Base-by-base conservation (phyloP, 2,329 filamentous ascomycete genomes). In the Verruconis gallopava region DNA sequence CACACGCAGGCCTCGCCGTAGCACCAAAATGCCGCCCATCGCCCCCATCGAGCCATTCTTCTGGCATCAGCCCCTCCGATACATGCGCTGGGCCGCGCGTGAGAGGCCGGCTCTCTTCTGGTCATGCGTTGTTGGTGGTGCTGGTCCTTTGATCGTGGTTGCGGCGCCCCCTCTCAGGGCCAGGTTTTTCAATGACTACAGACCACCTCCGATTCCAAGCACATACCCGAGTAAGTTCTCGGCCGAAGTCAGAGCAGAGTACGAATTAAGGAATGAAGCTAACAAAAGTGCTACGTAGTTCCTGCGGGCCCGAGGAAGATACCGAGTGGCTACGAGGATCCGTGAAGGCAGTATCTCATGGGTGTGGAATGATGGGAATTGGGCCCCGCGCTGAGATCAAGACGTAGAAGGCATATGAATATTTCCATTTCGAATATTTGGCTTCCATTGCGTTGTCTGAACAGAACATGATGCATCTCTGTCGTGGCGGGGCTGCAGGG, bases 41-140 rank as follows among this genome's bases (percentile, higher is more conserved):
- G 38, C 32, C 21, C 38, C 32, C 21, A 17, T 30, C 21, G 33
- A 35, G 17, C 40, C 40, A 17, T 42, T 21, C 55, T 95, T 98
- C 81, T 95, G 81, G 77, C 73, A 77, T 51, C 72, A 75, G 46
- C 91, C 91, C 49, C 56, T 93, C 60, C 78, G 78, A 54, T 96
- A 94, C 77, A 66, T 83, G 55, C 80, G 80, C 64, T 96, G 88
- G 85, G 79, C 86, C 41, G 73, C 83, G 39, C 80, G 85, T 66
- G 81, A 91, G 64, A 83, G 82, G 62, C 91, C 91, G 40, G 86
- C 86, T 46, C 81, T 86, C 67, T 93, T 95, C 72, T 96, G 78
- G 74, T 85, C 84, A 53, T 67, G 85, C 55, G 58, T 84, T 45
- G 67, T 96, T 50, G 89, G 84, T 52, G 67, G 64, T 49, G 55